phyloP scores from a whole-genome alignment of 108 stramenopile genomes.

The Cyclostephanos invisitatus region DNA sequence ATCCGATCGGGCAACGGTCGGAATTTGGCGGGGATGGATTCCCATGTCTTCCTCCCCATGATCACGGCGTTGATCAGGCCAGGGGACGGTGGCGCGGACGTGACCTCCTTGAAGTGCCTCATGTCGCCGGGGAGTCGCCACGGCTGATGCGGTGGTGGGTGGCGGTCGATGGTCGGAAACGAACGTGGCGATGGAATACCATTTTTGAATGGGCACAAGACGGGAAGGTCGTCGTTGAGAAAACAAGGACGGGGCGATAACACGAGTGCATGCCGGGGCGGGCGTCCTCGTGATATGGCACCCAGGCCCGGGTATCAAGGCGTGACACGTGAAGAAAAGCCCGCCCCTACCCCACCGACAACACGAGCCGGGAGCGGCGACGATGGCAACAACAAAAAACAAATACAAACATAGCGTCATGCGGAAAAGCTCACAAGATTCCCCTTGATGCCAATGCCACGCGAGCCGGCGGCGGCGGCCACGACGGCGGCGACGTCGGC shows the following conservation, averaged over 20 bases:
- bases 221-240: neutral
- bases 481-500: conserved; percentile 70
- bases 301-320: too few species aligned
- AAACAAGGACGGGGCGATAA: neutral
- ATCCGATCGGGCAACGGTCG: conserved; percentile 89
- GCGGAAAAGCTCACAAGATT: conserved; percentile 56
- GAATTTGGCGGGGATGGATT: conserved; percentile 92
- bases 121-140: conserved; percentile 86
- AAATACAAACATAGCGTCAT: neutral
- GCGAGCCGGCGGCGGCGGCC: conserved; percentile 58
- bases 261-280: too few species aligned
- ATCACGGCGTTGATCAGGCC: conserved; percentile 90
- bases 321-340: too few species aligned
- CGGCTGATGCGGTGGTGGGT: conserved; percentile 50
- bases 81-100: conserved; percentile 53
- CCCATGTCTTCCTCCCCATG: conserved; percentile 99
- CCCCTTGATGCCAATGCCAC: conserved; percentile 72
- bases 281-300: too few species aligned
- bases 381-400: neutral
- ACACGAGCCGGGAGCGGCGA: too few species aligned
- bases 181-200: too few species aligned
- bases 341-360: too few species aligned
- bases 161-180: too few species aligned
- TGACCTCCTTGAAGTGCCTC: conserved; percentile 81
- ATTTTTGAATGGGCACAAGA: neutral